Conservation (phyloP, 306 rosid species). For the Spatholobus suberectus region DNA sequence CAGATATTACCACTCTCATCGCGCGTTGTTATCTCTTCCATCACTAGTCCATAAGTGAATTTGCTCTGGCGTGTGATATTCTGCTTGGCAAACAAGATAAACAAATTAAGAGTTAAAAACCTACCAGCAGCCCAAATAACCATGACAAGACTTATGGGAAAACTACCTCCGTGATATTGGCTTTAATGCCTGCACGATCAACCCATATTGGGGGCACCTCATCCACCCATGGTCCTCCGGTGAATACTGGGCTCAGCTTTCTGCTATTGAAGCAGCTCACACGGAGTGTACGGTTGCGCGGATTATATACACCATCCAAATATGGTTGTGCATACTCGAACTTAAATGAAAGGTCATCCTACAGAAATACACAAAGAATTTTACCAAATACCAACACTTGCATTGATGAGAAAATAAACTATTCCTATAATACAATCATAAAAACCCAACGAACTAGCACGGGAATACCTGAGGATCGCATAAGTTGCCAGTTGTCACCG, state of each 20-base stretch:
- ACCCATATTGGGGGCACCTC: constrained; percentile 87
- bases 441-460: background rate
- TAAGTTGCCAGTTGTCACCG: constrained; percentile 71
- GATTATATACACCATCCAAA: constrained; percentile 70
- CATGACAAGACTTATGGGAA: background rate
- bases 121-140: background rate
- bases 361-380: background rate
- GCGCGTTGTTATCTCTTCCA: constrained; percentile 82
- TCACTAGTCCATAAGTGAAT: constrained; percentile 79
- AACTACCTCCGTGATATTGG: constrained; percentile 75
- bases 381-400: background rate
- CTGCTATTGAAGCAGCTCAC: constrained; percentile 81
- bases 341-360: constrained; percentile 87
- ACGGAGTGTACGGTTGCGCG: constrained; percentile 66
- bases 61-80: constrained; percentile 84
- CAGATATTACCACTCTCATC: constrained; percentile 73
- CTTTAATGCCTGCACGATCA: constrained; percentile 76
- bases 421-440: constrained; percentile 17
- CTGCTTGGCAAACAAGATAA: constrained; percentile 44
- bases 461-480: constrained; percentile 68
- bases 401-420: background rate
- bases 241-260: constrained; percentile 83
- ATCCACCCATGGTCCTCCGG: constrained; percentile 79
- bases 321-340: constrained; percentile 82
- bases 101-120: constrained; percentile 16